These are phyloP conservation scores for Eimeria acervulina DNA, from an alignment of 169 alveolate species.

Conservation along the genomic window DNA sequence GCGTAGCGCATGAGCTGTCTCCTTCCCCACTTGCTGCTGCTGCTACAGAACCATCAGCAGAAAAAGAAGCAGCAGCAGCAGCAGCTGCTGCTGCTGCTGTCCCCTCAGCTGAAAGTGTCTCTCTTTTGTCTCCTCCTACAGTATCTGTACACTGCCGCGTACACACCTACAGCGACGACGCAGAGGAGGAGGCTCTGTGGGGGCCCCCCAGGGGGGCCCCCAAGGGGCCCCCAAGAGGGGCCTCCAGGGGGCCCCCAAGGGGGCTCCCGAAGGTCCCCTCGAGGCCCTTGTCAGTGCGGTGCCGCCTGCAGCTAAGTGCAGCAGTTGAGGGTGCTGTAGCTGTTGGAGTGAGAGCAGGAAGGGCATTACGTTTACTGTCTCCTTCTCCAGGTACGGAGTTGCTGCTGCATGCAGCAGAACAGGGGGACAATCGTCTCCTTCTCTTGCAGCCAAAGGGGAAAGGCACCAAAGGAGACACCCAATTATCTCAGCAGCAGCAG, in stretches of 20 bases:
- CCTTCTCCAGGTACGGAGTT: constrained; percentile 23
- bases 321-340: background rate
- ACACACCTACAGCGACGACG: constrained; percentile 32
- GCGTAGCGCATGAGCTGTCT: background rate
- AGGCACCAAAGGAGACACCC: background rate
- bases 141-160: constrained; percentile 50
- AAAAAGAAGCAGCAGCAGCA: background rate
- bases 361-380: background rate
- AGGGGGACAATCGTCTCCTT: background rate
- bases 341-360: background rate
- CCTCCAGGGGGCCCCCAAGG: background rate
- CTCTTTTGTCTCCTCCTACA: constrained; percentile 7
- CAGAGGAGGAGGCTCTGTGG: background rate
- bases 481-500: too few species aligned
- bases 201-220: background rate
- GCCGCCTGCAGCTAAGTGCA: background rate
- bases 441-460: background rate
- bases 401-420: background rate
- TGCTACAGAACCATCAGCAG: background rate
- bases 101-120: background rate
- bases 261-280: background rate
- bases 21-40: background rate
- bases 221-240: background rate
- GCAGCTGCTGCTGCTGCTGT: background rate
- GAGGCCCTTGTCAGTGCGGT: constrained; percentile 41